Conservation (phyloP, 2,329 filamentous ascomycete species). For the Hymenoscyphus fraxineus region DNA sequence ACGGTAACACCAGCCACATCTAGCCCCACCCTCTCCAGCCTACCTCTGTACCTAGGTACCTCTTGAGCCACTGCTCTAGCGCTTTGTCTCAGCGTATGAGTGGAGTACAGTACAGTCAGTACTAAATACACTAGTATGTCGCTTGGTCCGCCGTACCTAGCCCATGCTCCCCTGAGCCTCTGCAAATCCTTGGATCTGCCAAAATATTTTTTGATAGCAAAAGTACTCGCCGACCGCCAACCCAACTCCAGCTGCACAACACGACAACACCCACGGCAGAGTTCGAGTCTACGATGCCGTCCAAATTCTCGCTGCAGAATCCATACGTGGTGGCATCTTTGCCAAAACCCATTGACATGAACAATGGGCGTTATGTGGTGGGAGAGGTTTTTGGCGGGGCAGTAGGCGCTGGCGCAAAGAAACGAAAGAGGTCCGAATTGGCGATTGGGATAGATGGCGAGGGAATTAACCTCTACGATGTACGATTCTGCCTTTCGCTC, state of each 20-base stretch:
- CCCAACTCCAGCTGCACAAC: slow-evolving; percentile 4
- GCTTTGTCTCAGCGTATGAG: no score
- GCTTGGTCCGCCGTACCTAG: slow-evolving; percentile 20
- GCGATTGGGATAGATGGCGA: slow-evolving; percentile 63
- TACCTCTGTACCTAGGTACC: background rate
- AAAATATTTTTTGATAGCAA: slow-evolving; percentile 18
- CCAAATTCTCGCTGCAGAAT: slow-evolving; percentile 57
- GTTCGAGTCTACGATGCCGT: slow-evolving; percentile 30
- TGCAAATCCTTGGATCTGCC: slow-evolving; percentile 18
- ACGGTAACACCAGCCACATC: background rate
- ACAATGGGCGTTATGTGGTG: slow-evolving; percentile 50
- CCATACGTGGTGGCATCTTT: slow-evolving; percentile 61
- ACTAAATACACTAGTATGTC: background rate
- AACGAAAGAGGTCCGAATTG: slow-evolving; percentile 60
- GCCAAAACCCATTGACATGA: slow-evolving; percentile 54
- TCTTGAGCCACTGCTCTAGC: no score
- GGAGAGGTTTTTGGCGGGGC: slow-evolving; percentile 59
- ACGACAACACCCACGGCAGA: slow-evolving; percentile 11
- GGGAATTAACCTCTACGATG: slow-evolving; percentile 63
- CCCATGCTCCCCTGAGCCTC: slow-evolving; percentile 8
- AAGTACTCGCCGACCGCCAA: slow-evolving; percentile 6
- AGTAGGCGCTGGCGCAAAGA: slow-evolving; percentile 53
- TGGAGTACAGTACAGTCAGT: no score
- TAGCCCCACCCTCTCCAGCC: background rate
- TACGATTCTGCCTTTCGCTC: slow-evolving; percentile 35